Conservation (phyloP, 1,284 basidiomycete species). For the Puccinia brachypodii region DNA sequence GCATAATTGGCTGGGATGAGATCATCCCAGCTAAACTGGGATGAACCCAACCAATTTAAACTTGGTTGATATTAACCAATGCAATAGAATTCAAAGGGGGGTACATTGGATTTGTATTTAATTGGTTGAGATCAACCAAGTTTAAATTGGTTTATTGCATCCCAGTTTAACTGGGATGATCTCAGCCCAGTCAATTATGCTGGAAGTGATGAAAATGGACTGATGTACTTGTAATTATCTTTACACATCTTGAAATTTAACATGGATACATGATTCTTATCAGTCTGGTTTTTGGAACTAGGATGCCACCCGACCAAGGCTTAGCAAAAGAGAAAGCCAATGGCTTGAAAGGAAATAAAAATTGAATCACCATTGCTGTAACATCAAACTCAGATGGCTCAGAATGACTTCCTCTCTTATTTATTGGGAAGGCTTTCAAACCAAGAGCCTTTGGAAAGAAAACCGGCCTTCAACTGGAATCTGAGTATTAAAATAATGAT, state of each 20-base stretch:
- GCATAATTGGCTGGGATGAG: no score
- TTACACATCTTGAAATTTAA: not conserved
- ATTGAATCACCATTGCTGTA: slow-evolving; percentile 2
- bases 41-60: no score
- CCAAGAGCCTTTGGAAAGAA: slow-evolving; percentile 17
- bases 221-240: not conserved
- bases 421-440: not conserved
- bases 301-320: slow-evolving; percentile 30
- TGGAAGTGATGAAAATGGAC: not conserved
- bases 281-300: not conserved
- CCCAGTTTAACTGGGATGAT: no score
- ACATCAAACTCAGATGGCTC: slow-evolving; percentile 7
- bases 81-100: no score
- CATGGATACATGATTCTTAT: not conserved
- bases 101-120: no score
- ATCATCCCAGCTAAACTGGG: no score
- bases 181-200: no score
- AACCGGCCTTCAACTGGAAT: not conserved
- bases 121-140: no score
- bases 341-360: slow-evolving; percentile 17
- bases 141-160: no score
- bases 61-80: no score
- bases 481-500: slow-evolving; percentile 2
- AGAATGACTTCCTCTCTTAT: not conserved
- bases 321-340: not conserved